Base-by-base conservation (phyloP, 176 grass and related monocot genomes). In the bread wheat (Triticum aestivum) region DNA sequence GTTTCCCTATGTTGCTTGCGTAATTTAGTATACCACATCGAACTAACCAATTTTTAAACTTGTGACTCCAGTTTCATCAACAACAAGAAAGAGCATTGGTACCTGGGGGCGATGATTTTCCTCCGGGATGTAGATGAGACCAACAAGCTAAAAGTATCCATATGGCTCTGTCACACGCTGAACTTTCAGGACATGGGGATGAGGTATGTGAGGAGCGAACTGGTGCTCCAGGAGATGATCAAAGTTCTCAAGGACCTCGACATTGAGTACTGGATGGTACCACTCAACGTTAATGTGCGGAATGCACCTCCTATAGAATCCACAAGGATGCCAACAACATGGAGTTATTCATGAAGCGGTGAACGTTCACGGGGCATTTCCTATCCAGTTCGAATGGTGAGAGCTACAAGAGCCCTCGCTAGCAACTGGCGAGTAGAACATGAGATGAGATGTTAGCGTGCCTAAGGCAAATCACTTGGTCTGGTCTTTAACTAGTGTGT, bases 141-240 rank as follows among this genome's bases (percentile, higher is more conserved):
- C 7, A 70, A 70, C 67, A 70, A 38, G 34, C 67, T 70, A 20
- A 70, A 70, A 21, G 9, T 70, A 2, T 70, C 67, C 9, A 70
- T 70, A 70, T 70, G 67, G 67, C 34, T 37, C 8, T 18, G 67
- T 9, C 67, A 70, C 67, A 70, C 34, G 17, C 32, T 70, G 18
- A 70, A 70, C 34, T 70, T 38, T 4, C 67, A 70, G 9, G 67
- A 70, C 34, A 70, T 70, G 70, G 70, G 70, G 38, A 73, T 73
- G 70, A 45, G n/a, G n/a, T 73, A 14, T 5, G 70, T 26, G 39
- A 24, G 70, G 39, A 73, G 70, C n/a, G 70, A 73, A 11, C n/a
- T 73, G 20, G 70, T 73, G 70, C 70, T 73, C 21, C 38, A 73
- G 13, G 70, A 73, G 70, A 73, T 73, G 70, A 73, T 73, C 11